Evolutionary conservation across 129 eudicot species (phyloP).

Genomic region (Saposhnikovia divaricata): DNA sequence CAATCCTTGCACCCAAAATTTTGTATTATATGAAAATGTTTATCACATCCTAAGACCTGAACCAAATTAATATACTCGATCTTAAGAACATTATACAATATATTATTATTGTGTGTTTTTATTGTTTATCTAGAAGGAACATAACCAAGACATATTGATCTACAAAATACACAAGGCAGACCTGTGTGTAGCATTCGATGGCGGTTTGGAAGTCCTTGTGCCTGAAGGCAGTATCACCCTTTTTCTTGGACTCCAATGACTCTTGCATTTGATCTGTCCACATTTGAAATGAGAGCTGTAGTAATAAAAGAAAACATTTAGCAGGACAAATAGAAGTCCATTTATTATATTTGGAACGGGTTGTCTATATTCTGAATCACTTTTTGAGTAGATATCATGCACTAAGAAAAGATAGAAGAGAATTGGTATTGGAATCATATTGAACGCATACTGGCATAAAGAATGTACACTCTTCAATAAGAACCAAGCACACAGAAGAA

Average conservation of each 20-base stretch:
- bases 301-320: constrained; percentile 5
- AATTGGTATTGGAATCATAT: neutral
- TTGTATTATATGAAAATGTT: neutral
- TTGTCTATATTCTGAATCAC: neutral
- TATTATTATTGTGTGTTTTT: neutral
- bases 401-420: neutral
- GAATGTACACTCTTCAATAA: neutral
- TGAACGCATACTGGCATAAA: neutral
- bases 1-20: neutral
- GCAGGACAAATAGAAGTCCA: neutral
- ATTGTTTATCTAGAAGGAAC: neutral
- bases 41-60: neutral
- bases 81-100: neutral
- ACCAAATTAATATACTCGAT: neutral
- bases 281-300: constrained; percentile 70
- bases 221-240: constrained; percentile 52
- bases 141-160: neutral
- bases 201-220: constrained; percentile 53
- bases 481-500: neutral
- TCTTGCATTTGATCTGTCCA: constrained; percentile 82
- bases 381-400: neutral
- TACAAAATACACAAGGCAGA: constrained; percentile 4
- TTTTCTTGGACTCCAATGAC: constrained; percentile 54
- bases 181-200: constrained; percentile 65
- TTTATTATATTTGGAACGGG: neutral